Base-by-base conservation (phyloP, 768 basidiomycete genomes). In the Collybia mongolica region DNA sequence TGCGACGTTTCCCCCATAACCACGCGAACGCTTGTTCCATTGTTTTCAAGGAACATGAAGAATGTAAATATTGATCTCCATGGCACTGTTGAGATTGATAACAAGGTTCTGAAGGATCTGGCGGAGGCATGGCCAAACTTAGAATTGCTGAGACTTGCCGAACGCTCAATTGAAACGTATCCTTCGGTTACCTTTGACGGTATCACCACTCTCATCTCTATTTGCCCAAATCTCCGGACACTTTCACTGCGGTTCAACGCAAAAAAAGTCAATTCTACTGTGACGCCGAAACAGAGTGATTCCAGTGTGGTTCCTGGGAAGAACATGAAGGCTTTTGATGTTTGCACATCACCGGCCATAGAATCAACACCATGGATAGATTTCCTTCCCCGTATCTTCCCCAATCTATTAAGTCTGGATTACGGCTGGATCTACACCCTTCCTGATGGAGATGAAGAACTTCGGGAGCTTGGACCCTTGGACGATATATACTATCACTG, bases 341-440 rank as follows among this genome's bases (percentile, higher is more conserved):
- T 41, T 40, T 48, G 47, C 39, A 48, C 47, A 40, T 48, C 47
- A 15, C 47, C 39, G 12, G 20, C 32, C 14, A 17, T 17, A 9
- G 20, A 48, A 18, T 19, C 37, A 15, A 9, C 18, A 5, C 19
- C 47, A 20, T 37, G 38, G 14, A 39, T 39, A 8, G 19, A 39
- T 5, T 48, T 48, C 15, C 14, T 48, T 5, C 15, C 19, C 15
- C 15, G 18, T n/a, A 23, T 48, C 20, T 32, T 48, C 19, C 47
- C 47, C 5, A 22, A 40, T 8, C 11, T 48, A 26, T 6, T 4
- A 7, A 18, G 14, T 5, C 15, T 48, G 4, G 26, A 24, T 7
- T 26, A 5, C 19, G 47, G 47, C 39, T 48, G 47, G 47, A 3
- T 32, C 32, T 14, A 32, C 11, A 14, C 3, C 11, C 14, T 32